phyloP scores from a whole-genome alignment of 257 asterid species.

The Thymus quinquecostatus region DNA sequence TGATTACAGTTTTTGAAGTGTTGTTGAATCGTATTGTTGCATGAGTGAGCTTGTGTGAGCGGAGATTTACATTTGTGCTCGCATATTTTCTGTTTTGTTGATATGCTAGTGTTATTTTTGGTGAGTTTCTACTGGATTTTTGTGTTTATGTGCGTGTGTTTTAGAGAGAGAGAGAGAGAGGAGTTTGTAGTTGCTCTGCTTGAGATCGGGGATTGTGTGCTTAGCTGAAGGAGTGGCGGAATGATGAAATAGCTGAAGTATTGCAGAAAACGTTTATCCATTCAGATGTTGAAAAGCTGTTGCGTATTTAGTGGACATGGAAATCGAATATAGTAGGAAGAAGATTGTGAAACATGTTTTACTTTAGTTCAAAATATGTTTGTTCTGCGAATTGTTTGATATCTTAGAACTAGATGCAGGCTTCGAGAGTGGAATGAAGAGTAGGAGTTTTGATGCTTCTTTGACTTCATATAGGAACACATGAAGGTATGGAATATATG shows the following conservation, averaged over 20 bases:
- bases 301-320: conserved; percentile 8
- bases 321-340: background rate
- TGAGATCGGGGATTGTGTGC: conserved; percentile 1
- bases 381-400: background rate
- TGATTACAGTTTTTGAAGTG: background rate
- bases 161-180: too few relatives aligned
- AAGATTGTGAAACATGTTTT: conserved; percentile 13
- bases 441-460: background rate
- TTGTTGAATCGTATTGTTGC: conserved; percentile 18
- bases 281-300: conserved; percentile 13
- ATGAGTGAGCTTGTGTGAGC: conserved; percentile 20
- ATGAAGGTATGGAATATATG: conserved; percentile 1
- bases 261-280: background rate
- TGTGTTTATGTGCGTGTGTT: too few relatives aligned
- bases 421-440: conserved; percentile 11
- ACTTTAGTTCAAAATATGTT: background rate
- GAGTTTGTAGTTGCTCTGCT: background rate
- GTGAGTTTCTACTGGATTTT: too few relatives aligned
- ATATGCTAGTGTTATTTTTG: background rate
- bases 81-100: background rate
- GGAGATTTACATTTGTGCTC: conserved; percentile 10
- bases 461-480: background rate
- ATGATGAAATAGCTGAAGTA: background rate
- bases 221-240: background rate
- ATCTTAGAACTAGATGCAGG: background rate